Evolutionary conservation across 495 filamentous ascomycete species (phyloP).

Genomic region (Hyaloscypha hepaticicola): DNA sequence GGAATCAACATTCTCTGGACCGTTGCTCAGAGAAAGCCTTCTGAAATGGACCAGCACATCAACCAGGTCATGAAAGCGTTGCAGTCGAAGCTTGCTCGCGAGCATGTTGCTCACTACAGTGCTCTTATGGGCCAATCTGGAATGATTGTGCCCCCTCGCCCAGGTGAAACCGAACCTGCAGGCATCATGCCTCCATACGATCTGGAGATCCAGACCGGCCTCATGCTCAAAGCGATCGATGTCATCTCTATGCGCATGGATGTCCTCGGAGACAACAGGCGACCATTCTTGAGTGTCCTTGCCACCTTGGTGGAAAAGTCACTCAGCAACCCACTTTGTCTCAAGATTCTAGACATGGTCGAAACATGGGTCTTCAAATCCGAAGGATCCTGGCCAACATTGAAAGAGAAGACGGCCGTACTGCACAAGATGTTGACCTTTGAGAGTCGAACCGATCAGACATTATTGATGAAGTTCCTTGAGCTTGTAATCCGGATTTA

Average conservation of each 20-base stretch:
- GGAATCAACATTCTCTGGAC: conserved; percentile 92
- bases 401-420: conserved; percentile 98
- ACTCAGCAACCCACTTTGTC: conserved; percentile 75
- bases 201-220: conserved; percentile 75
- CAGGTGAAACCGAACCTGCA: conserved; percentile 38
- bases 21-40: conserved; percentile 76
- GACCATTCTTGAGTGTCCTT: conserved; percentile 91
- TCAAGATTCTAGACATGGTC: conserved; percentile 92
- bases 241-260: conserved; percentile 89
- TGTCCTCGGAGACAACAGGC: conserved; percentile 83
- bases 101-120: conserved; percentile 79
- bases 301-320: conserved; percentile 95
- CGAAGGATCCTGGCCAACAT: conserved; percentile 86
- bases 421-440: conserved; percentile 97
- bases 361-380: conserved; percentile 93
- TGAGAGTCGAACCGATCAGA: conserved; percentile 76
- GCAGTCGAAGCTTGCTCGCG: conserved; percentile 87
- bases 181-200: conserved; percentile 71
- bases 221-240: conserved; percentile 93
- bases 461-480: conserved; percentile 86
- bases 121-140: conserved; percentile 47
- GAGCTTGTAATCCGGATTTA: conserved; percentile 97
- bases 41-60: conserved; percentile 86
- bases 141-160: conserved; percentile 38
- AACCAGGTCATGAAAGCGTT: conserved; percentile 88